A percentile compares a stretch with the other conserved stretches of the same genome.
phyloP scores from a whole-genome alignment of 192 early-diverging fungal genomes.

The Nowakowskiella sp. region DNA sequence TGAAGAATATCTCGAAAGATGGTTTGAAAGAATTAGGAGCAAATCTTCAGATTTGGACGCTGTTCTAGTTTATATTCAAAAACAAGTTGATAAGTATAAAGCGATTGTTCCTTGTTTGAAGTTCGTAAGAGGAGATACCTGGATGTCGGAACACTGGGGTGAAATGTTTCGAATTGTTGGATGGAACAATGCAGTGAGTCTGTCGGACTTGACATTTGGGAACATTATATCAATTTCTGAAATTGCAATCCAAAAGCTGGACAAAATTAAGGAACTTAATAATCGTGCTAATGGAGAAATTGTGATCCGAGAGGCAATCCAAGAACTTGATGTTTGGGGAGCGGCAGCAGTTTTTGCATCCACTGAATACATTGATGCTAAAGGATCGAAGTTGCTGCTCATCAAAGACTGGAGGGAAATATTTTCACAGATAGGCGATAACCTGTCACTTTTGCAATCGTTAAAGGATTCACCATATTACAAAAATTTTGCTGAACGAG shows the following conservation, averaged over 20 bases:
- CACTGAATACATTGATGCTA: constrained; percentile 42
- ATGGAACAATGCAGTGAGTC: constrained; percentile 25
- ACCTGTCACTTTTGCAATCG: constrained; percentile 46
- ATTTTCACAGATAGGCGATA: constrained; percentile 51
- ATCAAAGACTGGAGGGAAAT: constrained; percentile 55
- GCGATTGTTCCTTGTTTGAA: constrained; percentile 33
- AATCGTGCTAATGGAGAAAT: constrained; percentile 48
- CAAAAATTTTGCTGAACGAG: constrained; percentile 46
- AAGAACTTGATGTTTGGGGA: constrained; percentile 53
- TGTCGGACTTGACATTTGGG: constrained; percentile 40
- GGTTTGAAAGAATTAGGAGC: constrained; percentile 23
- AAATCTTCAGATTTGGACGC: constrained; percentile 22
- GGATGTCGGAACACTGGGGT: constrained; percentile 52
- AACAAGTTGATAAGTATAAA: constrained; percentile 33
- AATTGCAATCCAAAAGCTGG: constrained; percentile 25
- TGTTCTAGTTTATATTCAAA: constrained; percentile 25
- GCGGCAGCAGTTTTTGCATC: constrained; percentile 39
- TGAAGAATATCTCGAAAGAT: constrained; percentile 36
- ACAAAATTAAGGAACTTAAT: constrained; percentile 48
- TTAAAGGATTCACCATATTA: constrained; percentile 55
- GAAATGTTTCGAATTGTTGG: constrained; percentile 39
- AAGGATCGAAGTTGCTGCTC: constrained; percentile 27
- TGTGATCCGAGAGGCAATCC: constrained; percentile 46
- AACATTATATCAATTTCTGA: constrained; percentile 28
- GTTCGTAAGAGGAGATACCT: constrained; percentile 46